Conservation (phyloP, 305 asterid genomes). For the Striga hermonthica region DNA sequence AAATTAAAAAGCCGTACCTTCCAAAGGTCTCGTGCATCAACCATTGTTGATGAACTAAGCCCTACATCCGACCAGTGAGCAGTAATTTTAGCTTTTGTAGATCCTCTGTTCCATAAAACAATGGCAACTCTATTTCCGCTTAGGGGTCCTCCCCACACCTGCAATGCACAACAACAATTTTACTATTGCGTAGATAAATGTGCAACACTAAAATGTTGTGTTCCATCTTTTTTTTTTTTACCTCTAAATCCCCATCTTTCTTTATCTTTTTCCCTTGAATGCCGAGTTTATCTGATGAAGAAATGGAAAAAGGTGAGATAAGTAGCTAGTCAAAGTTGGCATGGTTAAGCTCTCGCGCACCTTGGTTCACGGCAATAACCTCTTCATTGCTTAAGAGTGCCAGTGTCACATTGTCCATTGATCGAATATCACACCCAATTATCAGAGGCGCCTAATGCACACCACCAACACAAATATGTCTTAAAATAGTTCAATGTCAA, state of each 20-base stretch:
- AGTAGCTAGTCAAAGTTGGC: not conserved
- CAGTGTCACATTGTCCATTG: constrained; percentile 45
- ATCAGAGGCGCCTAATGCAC: constrained; percentile 75
- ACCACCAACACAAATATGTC: not conserved
- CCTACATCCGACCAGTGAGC: constrained; percentile 74
- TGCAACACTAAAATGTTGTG: not conserved
- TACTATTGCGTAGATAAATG: not conserved
- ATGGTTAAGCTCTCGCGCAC: constrained; percentile 35
- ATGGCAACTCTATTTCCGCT: constrained; percentile 58
- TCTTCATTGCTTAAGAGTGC: constrained; percentile 63
- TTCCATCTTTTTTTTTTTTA: constrained; percentile 9
- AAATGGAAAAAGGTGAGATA: not conserved
- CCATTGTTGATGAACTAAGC: constrained; percentile 41
- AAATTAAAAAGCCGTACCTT: constrained; percentile 43
- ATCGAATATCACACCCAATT: constrained; percentile 84
- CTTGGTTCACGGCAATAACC: constrained; percentile 89
- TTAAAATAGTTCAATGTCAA: not conserved
- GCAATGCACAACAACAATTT: not conserved
- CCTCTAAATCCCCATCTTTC: constrained; percentile 71
- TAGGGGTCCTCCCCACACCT: constrained; percentile 91
- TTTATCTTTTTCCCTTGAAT: constrained; percentile 82
- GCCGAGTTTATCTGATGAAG: constrained; percentile 71
- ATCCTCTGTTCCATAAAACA: constrained; percentile 78
- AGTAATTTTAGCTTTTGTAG: constrained; percentile 61
- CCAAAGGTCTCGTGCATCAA: constrained; percentile 75